Percentiles rank a stretch among this genome's conserved stretches.
Conservation (phyloP, 2,329 filamentous ascomycete genomes). For the Fusarium begoniae region DNA sequence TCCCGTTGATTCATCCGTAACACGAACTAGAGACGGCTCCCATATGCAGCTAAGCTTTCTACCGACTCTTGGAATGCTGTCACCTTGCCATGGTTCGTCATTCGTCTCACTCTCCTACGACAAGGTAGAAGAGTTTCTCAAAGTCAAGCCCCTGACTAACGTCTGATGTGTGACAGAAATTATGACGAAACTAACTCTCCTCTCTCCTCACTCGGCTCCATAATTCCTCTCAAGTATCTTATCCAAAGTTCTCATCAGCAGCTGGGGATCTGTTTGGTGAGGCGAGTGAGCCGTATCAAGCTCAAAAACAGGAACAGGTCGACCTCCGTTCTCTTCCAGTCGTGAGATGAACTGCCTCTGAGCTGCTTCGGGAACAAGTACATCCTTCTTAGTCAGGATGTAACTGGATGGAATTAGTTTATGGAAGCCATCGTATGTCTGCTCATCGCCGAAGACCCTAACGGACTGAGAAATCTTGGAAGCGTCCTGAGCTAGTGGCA, state of each 20-base stretch:
- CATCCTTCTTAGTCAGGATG: neutral
- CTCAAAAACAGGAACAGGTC: neutral
- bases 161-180: neutral
- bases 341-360: neutral
- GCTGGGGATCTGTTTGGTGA: neutral
- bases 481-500: neutral
- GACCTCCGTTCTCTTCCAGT: neutral
- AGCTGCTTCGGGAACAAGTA: neutral
- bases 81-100: neutral
- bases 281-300: constrained; percentile 10
- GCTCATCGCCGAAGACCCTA: constrained; percentile 1
- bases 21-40: neutral
- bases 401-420: neutral
- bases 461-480: neutral
- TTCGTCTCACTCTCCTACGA: neutral
- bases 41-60: neutral
- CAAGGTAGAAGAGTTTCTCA: neutral
- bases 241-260: neutral
- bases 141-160: neutral
- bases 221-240: neutral
- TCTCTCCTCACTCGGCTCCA: neutral
- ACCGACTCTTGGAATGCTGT: neutral
- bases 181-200: too few species aligned
- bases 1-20: neutral
- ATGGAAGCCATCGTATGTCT: constrained; percentile 3